These are phyloP conservation scores for Tillandsia fasciculata DNA, from an alignment of 176 grass and related monocot genomes.

Conservation along the genomic window DNA sequence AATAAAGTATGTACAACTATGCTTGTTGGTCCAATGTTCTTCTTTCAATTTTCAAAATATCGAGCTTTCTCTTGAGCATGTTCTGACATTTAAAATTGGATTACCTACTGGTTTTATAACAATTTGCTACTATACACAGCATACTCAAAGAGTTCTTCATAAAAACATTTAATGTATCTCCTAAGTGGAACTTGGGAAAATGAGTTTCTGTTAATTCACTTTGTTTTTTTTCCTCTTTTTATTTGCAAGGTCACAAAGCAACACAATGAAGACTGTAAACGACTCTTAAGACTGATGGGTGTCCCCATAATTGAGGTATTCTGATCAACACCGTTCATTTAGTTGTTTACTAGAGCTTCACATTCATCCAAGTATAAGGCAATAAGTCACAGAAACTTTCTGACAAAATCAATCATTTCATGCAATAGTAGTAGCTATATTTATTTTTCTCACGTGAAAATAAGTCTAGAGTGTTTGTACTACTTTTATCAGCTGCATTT, in stretches of 20 bases:
- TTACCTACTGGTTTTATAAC: no score
- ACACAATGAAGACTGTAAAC: constrained; percentile 86
- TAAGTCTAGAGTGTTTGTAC: not conserved
- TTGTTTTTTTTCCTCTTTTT: not conserved
- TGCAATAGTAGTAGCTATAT: not conserved
- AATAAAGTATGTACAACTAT: not conserved
- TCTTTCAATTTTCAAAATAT: no score
- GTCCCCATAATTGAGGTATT: constrained; percentile 73
- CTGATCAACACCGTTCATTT: constrained; percentile 17
- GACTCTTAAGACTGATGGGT: constrained; percentile 74
- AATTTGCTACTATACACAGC: no score
- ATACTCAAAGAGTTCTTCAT: not conserved
- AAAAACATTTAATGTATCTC: not conserved
- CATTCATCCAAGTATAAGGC: not conserved
- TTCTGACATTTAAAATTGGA: no score
- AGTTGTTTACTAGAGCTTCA: not conserved
- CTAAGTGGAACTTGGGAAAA: not conserved
- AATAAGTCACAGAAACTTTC: not conserved
- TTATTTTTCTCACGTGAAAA: no score
- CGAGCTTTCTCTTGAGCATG: no score
- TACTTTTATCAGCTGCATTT: not conserved
- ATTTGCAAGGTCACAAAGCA: constrained; percentile 48
- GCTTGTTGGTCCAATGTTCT: not conserved
- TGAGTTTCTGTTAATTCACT: not conserved
- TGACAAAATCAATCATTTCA: constrained; percentile 2